Evolutionary conservation across 331 rosid genomes (phyloP).

Genomic region (Quercus lobata): DNA sequence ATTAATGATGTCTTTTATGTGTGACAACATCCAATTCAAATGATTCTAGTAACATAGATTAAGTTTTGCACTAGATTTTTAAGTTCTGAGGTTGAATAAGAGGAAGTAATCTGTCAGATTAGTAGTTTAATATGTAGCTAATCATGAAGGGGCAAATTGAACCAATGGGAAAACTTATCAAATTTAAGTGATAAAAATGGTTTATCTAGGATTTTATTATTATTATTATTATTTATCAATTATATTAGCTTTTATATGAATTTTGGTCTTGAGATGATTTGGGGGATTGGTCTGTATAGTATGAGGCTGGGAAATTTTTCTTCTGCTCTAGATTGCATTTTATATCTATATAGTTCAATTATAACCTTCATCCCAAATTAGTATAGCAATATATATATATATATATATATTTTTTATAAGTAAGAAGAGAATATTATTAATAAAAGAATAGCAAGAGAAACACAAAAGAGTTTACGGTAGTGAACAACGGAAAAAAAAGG

Average conservation of each 20-base stretch:
- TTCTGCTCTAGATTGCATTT: not conserved
- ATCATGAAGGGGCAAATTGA: too few relatives aligned
- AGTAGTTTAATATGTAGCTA: not conserved
- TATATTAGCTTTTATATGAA: not conserved
- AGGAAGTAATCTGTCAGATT: not conserved
- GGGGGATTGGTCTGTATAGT: not conserved
- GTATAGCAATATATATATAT: not conserved
- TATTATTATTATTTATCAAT: too few relatives aligned
- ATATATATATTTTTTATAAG: too few relatives aligned
- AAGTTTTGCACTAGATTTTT: not conserved
- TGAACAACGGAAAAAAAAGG: too few relatives aligned
- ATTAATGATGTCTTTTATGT: slow-evolving; percentile 1
- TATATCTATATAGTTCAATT: not conserved
- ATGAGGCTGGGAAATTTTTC: not conserved
- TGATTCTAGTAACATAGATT: not conserved
- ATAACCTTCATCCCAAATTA: not conserved
- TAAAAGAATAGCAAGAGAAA: too few relatives aligned
- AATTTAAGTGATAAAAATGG: too few relatives aligned
- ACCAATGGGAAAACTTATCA: too few relatives aligned
- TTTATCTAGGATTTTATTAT: too few relatives aligned
- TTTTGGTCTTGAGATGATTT: not conserved
- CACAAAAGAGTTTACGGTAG: too few relatives aligned
- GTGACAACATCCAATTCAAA: not conserved
- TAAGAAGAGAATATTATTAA: too few relatives aligned
- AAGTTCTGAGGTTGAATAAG: not conserved